Base-by-base conservation (phyloP, 371 early-diverging fungal genomes). In the Apophysomyces elegans region DNA sequence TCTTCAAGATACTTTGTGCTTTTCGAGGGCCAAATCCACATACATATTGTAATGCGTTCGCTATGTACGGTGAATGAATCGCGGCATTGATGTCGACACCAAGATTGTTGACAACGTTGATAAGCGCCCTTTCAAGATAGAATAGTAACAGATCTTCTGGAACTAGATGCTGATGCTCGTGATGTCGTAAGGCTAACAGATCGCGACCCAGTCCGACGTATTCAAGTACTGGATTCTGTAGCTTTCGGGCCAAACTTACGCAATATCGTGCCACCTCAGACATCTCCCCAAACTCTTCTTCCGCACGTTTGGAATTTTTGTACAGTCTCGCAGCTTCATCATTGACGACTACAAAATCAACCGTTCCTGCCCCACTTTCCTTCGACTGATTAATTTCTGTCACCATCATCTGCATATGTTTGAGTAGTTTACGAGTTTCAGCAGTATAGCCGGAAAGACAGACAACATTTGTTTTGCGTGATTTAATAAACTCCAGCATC, bases 1-100 rank as follows among this genome's bases (percentile, higher is more conserved):
- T 84, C 61, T 87, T 84, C 35, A 93, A 64, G 13, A 94, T 74
- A 56, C 76, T 85, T 39, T 87, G 85, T 0, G 96, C 96, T 77
- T 99, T 99, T 67, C 99, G 86, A 35, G 97, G 95, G 8, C 99
- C 99, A 56, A 99, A 84, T 4, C 99, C 99, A 70, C 93, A 84
- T 13, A 98, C 95, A 66, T 95, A 98, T 63, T 91, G 93, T 37
- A 98, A 83, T 13, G 91, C 84, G 16, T 84, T 73, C 0, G 89
- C 84, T 66, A 85, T 79, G 68, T 95, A 92, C 8, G 91, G 83
- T n/a, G 85, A 84, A 14, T 75, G 72, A 0, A 91, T 85, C 1
- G 88, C 88, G 7, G 84, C 87, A 72, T 97, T 96, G 63, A 99
- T 89, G 72, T 96, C 96, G 32, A 97, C 93, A 63, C 99, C 96